Conservation (phyloP, 139 green algal species). For the Tetradesmus lagerheimii region DNA sequence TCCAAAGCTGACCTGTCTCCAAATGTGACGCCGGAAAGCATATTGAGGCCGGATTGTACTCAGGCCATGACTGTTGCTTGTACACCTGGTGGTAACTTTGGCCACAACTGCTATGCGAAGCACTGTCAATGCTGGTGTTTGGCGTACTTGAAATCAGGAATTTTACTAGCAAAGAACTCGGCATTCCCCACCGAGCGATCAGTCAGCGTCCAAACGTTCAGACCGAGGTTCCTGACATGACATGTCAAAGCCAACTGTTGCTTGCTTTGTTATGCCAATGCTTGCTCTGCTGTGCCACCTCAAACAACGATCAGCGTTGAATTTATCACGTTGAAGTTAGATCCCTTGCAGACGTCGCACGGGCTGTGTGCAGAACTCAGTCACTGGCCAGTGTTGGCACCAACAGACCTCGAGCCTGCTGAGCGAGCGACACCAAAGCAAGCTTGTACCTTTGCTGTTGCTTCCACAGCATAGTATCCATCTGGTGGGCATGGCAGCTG, state of each 20-base stretch:
- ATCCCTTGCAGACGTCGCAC: background rate
- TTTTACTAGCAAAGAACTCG: background rate
- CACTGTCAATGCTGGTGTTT: background rate
- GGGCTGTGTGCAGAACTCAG: background rate
- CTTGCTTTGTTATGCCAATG: background rate
- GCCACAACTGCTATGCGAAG: background rate
- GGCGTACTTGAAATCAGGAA: background rate
- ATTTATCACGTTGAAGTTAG: background rate
- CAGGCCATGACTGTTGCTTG: background rate
- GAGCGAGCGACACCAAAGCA: background rate
- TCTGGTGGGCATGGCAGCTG: background rate
- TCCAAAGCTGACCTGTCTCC: constrained; percentile 24
- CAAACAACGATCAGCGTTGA: too few relatives aligned
- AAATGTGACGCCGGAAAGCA: constrained; percentile 34
- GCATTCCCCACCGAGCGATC: background rate
- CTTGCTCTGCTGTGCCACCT: background rate
- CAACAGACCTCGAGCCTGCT: background rate
- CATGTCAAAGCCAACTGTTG: background rate
- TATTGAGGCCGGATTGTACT: background rate
- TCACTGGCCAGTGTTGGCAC: background rate
- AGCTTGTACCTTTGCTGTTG: too few relatives aligned
- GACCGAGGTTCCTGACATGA: constrained; percentile 1
- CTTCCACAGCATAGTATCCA: background rate
- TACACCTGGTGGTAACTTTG: background rate
- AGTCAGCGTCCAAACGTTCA: background rate